Conservation (phyloP, 495 filamentous ascomycete genomes). For the Melanomma pulvis-pyrius region DNA sequence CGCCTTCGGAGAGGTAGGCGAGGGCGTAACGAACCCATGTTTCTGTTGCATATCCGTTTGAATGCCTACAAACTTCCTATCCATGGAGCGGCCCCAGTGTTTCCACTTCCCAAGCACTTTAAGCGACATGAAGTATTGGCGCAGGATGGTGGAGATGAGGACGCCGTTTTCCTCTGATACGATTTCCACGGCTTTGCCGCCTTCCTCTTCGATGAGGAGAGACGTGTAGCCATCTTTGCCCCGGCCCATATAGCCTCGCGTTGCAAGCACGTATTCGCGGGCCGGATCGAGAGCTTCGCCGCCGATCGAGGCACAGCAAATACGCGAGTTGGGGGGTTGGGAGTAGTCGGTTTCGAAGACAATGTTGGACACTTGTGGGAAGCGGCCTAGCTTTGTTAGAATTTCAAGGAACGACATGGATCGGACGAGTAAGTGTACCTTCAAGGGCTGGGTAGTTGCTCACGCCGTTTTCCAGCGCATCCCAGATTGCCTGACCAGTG, state of each 20-base stretch:
- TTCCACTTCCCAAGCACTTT: constrained; percentile 78
- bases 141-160: constrained; percentile 77
- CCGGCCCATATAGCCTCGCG: constrained; percentile 80
- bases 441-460: constrained; percentile 80
- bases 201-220: constrained; percentile 68
- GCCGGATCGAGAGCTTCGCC: constrained; percentile 58
- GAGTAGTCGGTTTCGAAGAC: constrained; percentile 67
- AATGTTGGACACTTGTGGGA: constrained; percentile 83
- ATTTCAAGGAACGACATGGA: background rate
- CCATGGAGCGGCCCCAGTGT: constrained; percentile 61
- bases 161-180: constrained; percentile 85
- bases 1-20: constrained; percentile 4
- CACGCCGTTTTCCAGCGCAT: constrained; percentile 81
- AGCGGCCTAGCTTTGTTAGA: constrained; percentile 50
- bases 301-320: constrained; percentile 63
- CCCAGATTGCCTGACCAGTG: constrained; percentile 65
- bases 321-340: constrained; percentile 60
- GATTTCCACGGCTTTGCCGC: constrained; percentile 73
- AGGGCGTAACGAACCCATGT: constrained; percentile 45
- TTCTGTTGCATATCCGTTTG: constrained; percentile 56
- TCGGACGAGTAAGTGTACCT: constrained; percentile 47
- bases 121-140: constrained; percentile 85
- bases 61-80: constrained; percentile 64
- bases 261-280: constrained; percentile 67
- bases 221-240: constrained; percentile 85